Percentiles rank a stretch among this genome's conserved stretches.
These are phyloP conservation scores for Penstemon barbatus DNA, from an alignment of 257 asterid species.

Conservation along the genomic window DNA sequence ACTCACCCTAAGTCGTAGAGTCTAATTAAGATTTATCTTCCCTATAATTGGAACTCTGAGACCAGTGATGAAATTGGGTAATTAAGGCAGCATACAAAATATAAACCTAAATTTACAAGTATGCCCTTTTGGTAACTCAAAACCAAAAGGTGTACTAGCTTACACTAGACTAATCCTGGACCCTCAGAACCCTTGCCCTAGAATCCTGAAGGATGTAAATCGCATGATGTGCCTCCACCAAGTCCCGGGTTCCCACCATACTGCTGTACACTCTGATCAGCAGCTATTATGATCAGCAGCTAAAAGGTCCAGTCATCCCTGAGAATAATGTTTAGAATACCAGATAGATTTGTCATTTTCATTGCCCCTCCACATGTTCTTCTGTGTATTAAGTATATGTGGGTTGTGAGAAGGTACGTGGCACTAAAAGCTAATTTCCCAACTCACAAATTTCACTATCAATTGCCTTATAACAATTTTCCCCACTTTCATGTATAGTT, in stretches of 20 bases:
- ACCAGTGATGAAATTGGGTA: no score
- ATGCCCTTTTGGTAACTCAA: neutral
- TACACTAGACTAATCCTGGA: no score
- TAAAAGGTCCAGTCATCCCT: slow-evolving; percentile 13
- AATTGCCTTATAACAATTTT: neutral
- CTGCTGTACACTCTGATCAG: no score
- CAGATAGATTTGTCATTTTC: slow-evolving; percentile 31
- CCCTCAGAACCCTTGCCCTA: no score
- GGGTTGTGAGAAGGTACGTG: slow-evolving; percentile 24
- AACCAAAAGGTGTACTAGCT: no score
- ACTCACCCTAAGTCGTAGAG: no score
- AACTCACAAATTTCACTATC: slow-evolving; percentile 20
- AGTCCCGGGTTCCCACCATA: no score
- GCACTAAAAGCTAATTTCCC: slow-evolving; percentile 24
- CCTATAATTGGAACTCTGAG: no score
- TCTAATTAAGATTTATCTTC: no score
- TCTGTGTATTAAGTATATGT: neutral
- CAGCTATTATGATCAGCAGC: neutral
- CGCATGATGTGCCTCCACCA: no score
- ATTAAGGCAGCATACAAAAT: no score
- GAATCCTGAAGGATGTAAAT: no score
- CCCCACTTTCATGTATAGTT: slow-evolving; percentile 3
- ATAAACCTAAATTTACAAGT: neutral
- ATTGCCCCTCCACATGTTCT: slow-evolving; percentile 30
- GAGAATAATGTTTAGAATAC: neutral